A percentile compares a stretch with the other conserved stretches of the same genome.
Conservation (phyloP, 2,329 filamentous ascomycete genomes). For the Cladosporium phlei region DNA sequence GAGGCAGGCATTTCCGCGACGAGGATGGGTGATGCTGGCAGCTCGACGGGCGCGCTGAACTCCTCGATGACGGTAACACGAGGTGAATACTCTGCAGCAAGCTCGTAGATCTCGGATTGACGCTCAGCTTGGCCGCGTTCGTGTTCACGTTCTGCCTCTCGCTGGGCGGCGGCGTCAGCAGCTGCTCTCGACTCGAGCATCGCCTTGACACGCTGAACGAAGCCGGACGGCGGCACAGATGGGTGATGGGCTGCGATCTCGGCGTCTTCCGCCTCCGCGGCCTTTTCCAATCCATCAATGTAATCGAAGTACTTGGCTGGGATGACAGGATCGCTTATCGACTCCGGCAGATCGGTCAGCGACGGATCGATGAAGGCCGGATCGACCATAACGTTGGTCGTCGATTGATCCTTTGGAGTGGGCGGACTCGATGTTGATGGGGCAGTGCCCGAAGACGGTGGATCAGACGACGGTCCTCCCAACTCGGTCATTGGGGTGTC, state of each 20-base stretch:
- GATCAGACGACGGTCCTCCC: slow-evolving; percentile 41
- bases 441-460: slow-evolving; percentile 35
- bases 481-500: slow-evolving; percentile 36
- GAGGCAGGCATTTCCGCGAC: slow-evolving; percentile 24
- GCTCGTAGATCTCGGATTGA: slow-evolving; percentile 25
- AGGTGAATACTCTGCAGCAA: slow-evolving; percentile 29
- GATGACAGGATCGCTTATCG: slow-evolving; percentile 32
- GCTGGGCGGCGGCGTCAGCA: slow-evolving; percentile 23
- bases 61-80: slow-evolving; percentile 31
- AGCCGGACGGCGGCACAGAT: slow-evolving; percentile 34
- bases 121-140: slow-evolving; percentile 14
- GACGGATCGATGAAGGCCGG: slow-evolving; percentile 33
- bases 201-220: slow-evolving; percentile 39
- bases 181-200: slow-evolving; percentile 39
- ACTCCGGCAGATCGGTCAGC: slow-evolving; percentile 31
- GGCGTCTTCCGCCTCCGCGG: slow-evolving; percentile 31
- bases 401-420: slow-evolving; percentile 37
- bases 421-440: slow-evolving; percentile 36
- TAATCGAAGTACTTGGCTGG: slow-evolving; percentile 34
- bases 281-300: slow-evolving; percentile 29
- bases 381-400: slow-evolving; percentile 33
- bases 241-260: slow-evolving; percentile 29
- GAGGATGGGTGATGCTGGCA: slow-evolving; percentile 32
- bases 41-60: slow-evolving; percentile 30
- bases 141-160: slow-evolving; percentile 17